Conservation (phyloP, 2,329 filamentous ascomycete species). For the Ophiostoma quercus region DNA sequence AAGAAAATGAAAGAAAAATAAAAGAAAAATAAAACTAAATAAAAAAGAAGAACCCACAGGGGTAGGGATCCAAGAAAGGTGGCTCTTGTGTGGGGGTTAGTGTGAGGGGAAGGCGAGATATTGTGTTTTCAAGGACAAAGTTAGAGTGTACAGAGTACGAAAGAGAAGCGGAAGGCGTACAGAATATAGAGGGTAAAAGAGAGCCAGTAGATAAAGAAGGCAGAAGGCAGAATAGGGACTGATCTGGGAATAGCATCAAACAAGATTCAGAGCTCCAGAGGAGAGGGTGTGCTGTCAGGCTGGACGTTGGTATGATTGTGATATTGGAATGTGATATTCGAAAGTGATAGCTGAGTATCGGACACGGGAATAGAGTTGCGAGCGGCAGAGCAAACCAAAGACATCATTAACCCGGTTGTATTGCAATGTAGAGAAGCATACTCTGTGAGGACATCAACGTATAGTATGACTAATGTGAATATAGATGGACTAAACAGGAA, state of each 20-base stretch:
- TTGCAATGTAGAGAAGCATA: neutral
- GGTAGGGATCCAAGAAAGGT: slow-evolving; percentile 22
- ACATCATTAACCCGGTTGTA: neutral
- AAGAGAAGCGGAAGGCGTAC: neutral
- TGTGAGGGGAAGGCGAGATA: slow-evolving; percentile 16
- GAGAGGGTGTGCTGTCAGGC: neutral
- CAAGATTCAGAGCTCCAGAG: neutral
- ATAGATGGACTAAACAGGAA: neutral
- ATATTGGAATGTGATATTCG: neutral
- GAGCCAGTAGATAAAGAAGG: too few relatives aligned
- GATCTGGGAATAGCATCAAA: neutral
- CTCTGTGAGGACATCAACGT: neutral
- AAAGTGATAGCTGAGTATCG: neutral
- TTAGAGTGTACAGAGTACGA: neutral
- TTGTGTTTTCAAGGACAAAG: neutral
- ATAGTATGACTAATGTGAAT: neutral
- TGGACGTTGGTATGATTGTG: neutral
- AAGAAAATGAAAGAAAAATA: neutral
- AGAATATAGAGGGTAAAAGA: neutral
- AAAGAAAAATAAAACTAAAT: neutral
- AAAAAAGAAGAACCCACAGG: slow-evolving; percentile 1
- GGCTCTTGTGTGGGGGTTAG: slow-evolving; percentile 30
- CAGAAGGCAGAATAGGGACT: neutral
- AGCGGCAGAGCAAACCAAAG: neutral
- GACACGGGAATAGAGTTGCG: neutral